phyloP scores from a whole-genome alignment of 2,329 filamentous ascomycete species.

The Alternaria ventricosa region DNA sequence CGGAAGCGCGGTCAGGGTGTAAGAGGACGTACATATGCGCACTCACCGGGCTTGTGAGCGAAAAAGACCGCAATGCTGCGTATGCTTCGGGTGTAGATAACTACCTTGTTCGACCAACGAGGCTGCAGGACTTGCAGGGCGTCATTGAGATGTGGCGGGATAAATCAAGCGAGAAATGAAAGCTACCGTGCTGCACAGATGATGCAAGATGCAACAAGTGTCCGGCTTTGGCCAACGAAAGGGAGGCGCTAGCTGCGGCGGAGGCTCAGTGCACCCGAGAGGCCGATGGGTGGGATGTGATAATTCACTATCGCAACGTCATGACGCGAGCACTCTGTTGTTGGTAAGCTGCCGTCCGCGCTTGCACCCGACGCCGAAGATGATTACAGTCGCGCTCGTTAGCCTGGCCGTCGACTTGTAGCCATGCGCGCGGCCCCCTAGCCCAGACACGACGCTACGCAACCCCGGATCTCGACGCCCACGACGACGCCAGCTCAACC shows the following conservation, averaged over 20 bases:
- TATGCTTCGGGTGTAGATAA: constrained; percentile 11
- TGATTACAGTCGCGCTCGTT: constrained; percentile 8
- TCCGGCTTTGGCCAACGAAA: background rate
- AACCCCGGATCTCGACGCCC: constrained; percentile 8
- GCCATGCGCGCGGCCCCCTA: constrained; percentile 26
- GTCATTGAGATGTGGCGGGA: constrained; percentile 5
- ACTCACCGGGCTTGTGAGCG: constrained; percentile 10
- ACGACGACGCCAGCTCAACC: background rate
- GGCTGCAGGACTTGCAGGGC: constrained; percentile 2
- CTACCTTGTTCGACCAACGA: constrained; percentile 7
- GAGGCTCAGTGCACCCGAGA: background rate
- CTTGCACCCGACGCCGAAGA: constrained; percentile 16
- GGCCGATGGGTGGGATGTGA: constrained; percentile 2
- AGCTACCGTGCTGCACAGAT: background rate
- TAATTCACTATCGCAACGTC: constrained; percentile 21
- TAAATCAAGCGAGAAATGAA: background rate
- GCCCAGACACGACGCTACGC: constrained; percentile 4
- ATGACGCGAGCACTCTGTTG: constrained; percentile 19
- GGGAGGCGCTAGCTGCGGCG: background rate
- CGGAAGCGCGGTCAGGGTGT: background rate
- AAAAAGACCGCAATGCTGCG: constrained; percentile 10
- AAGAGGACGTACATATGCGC: constrained; percentile 10
- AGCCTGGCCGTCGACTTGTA: constrained; percentile 13
- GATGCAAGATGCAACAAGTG: background rate
- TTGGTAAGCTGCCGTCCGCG: constrained; percentile 30